These are phyloP conservation scores for Aureobasidium sp. DNA, from an alignment of 2,329 filamentous ascomycete genomes.

Conservation along the genomic window DNA sequence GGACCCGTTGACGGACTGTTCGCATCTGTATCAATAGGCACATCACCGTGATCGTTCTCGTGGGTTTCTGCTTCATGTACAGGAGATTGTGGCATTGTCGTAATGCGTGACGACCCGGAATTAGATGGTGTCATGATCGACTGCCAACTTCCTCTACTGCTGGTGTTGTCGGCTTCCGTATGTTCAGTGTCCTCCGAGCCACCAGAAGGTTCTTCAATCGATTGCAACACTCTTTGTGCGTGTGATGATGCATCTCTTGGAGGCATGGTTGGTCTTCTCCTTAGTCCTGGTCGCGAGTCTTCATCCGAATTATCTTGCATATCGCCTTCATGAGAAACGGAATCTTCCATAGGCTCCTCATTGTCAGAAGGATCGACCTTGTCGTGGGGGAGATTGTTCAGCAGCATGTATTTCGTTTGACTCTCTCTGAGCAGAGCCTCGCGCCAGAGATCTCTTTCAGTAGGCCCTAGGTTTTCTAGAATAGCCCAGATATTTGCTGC, in stretches of 20 bases:
- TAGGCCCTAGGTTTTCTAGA: not conserved
- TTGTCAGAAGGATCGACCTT: not conserved
- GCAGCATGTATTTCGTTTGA: conserved; percentile 3
- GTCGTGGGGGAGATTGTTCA: not conserved
- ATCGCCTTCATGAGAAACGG: not conserved
- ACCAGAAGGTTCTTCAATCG: not conserved
- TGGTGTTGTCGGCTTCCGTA: not conserved
- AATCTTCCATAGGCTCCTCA: not conserved
- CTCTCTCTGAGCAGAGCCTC: not conserved
- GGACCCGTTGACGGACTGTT: too few relatives aligned
- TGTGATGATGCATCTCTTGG: conserved; percentile 10
- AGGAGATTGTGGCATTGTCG: not conserved
- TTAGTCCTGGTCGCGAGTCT: not conserved
- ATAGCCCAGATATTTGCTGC: not conserved
- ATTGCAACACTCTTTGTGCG: conserved; percentile 7
- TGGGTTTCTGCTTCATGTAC: not conserved
- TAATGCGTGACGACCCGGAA: not conserved
- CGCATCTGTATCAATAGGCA: not conserved
- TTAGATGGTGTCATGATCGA: not conserved
- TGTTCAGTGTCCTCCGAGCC: not conserved
- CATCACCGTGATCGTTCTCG: not conserved
- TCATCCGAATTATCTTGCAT: not conserved
- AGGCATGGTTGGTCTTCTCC: conserved; percentile 3
- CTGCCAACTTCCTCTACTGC: conserved; percentile 10
- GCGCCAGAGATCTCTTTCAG: not conserved